Evolutionary conservation across 352 stramenopile genomes (phyloP), one percentile per base, ranked within the genome.

Genomic region (Phytopythium boreale): DNA sequence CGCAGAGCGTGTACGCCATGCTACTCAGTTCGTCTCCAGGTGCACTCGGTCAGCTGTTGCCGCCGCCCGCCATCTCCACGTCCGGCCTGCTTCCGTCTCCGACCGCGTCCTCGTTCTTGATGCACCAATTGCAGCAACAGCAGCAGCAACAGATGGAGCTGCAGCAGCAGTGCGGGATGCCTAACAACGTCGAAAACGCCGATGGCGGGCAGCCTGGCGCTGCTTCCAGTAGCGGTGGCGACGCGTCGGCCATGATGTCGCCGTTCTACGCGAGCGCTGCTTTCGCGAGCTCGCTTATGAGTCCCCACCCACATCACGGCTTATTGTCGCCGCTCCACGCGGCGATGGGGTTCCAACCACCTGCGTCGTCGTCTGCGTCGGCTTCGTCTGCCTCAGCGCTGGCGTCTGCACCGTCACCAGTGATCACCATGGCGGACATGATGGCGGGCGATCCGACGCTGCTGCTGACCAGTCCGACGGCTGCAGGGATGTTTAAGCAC

Each of bases 1-100:
- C 79, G 15, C 79, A 82, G 53, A 82, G 77, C 49, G 81, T 88
- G 62, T 88, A 84, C 68, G 76, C 72, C 22, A 57, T 85, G 55
- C 59, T 82, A 56, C 66, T 56, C 70, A 66, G 26, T 70, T 79
- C 62, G 37, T 73, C 31, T 59, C 63, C 29, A 36, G 62, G 53
- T 2, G 8, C 53, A 2, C 47, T 53, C 14, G 24, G 49, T 29
- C 67, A 74, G 27, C 59, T 80, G 50, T 65, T 77, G 37, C 61
- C 67, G 22, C 69, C 78, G n/a, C 61, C 65, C 8, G 57, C 68
- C 17, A 69, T 69, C 36, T 58, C 59, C 11, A 62, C 55, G 10
- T 68, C 62, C 22, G 57, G 61, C 2, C n/a, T 52, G 27, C 26
- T 46, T 36, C 37, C 41, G 44, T 55, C 69, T 46, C 64, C 66